These are phyloP conservation scores for Suillus discolor DNA, from an alignment of 768 basidiomycete species.

Conservation along the genomic window DNA sequence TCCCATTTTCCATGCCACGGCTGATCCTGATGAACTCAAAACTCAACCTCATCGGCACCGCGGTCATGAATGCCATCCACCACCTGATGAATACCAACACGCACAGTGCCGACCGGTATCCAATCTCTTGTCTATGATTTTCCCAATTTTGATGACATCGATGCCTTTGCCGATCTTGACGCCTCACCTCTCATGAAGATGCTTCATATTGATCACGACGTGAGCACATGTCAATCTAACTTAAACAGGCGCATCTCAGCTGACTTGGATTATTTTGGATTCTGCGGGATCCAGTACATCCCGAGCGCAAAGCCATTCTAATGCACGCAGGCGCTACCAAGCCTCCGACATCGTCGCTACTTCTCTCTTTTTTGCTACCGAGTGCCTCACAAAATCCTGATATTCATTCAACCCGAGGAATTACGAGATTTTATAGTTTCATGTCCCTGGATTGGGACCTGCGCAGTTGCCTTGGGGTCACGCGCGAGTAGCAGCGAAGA, in stretches of 20 bases:
- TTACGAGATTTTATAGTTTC: slow-evolving; percentile 4
- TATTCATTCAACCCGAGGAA: background rate
- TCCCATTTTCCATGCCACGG: background rate
- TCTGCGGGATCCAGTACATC: background rate
- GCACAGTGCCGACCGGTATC: background rate
- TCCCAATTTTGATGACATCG: background rate
- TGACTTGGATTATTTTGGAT: background rate
- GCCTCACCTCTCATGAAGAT: background rate
- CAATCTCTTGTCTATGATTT: slow-evolving; percentile 2
- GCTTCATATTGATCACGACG: background rate
- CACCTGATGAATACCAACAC: background rate
- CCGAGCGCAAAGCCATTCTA: background rate
- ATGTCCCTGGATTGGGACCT: slow-evolving; percentile 1
- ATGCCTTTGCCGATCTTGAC: slow-evolving; percentile 1
- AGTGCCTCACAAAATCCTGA: background rate
- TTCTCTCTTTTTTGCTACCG: background rate
- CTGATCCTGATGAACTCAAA: background rate
- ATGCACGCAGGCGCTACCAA: background rate
- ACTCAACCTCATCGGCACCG: background rate
- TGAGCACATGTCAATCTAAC: slow-evolving; percentile 2
- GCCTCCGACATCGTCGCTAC: slow-evolving; percentile 5
- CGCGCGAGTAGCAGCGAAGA: background rate
- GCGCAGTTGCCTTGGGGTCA: background rate
- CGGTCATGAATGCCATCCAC: background rate
- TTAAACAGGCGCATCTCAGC: slow-evolving; percentile 4